Evolutionary conservation across 2,329 filamentous ascomycete species (phyloP), one percentile per base, ranked within the genome.

Genomic region (Phaeosphaeria sp.): DNA sequence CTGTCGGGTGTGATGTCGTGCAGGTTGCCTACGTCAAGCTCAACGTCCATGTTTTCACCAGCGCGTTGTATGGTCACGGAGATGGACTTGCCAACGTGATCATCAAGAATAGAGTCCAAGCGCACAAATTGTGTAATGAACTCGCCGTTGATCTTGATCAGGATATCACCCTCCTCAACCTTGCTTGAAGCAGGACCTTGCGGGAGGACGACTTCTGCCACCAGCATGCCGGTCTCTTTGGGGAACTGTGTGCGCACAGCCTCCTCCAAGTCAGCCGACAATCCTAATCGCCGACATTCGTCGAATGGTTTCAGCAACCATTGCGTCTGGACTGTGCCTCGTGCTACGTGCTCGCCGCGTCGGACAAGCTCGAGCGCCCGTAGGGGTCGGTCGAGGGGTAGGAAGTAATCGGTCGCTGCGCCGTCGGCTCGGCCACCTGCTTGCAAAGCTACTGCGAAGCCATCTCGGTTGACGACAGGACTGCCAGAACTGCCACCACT

Each of bases 241-340:
- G 96, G 95, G 66, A 97, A 96, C 24, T 87, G 83, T 66, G 91
- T 87, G 33, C 95, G 89, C 62, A 96, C 88, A 55, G 89, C 88
- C 39, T 91, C 89, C 81, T 99, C 95, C 89, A 92, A 96, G 51
- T 92, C 86, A 0, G 93, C 84, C 1, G 87, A 92, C 59, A 99
- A 82, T 7, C 95, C 95, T 11, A 99, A 83, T 58, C 95, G 87
- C 53, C 94, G 89, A 77, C 95, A 98, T 77, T 99, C 96, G 68
- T 99, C 96, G 69, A 99, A 99, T 0, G 95, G 92, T 78, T 98
- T 98, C 61, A 99, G 86, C 52, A 98, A 85, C 85, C 96, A 99
- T 76, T 99, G 95, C 61, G 92, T 96, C 78, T 99, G 95, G 49
- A 99, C 96, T n/a, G 95, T 96, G 48, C 95, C 95, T 68, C 95